Base-by-base conservation (phyloP, 257 asterid species). In the Capsicum chinense region DNA sequence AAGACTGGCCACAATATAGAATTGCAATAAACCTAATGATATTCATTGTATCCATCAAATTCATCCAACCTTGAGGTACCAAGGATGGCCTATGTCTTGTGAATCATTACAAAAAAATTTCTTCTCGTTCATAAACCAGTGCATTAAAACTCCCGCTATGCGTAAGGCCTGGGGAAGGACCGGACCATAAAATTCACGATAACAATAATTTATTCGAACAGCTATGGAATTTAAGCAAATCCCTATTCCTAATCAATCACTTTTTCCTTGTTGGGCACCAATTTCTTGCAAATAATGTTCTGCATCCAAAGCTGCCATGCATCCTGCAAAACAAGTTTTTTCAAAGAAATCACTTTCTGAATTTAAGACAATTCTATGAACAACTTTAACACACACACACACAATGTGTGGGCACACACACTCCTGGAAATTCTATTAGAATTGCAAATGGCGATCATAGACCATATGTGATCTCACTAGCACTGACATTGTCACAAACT, bases 261-360 rank as follows among this genome's bases (percentile, higher is more conserved):
- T 93, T 97, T 94, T 95, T 86, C 98, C 98, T 93, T 88, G 93
- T 88, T 95, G 98, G 39, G 97, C 84, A 79, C 95, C 97, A 86
- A 92, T 89, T 84, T 91, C 98, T 86, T 95, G 99, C 88, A 95
- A 93, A 88, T 94, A 95, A 88, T 95, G 99, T 86, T 95, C 99
- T 52, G 99, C 99, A 88, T 95, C 98, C 79, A 95, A 87, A 44
- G 99, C 99, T 67, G 98, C 98, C 98, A 95, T 95, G 90, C 98
- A 95, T 76, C 99, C 98, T 95, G 89, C 92, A 71, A 69, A 69
- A 69, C 56, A 39, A 39, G 26, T 15, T 26, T 26, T 26, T 26
- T 26, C 33, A 26, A 26, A 26, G 33, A 26, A 26, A 26, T 26
- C 33, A 26, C 33, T 26, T 26, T 26, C 33, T 26, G 33, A 26